phyloP scores from a whole-genome alignment of 148 eudicot species.

The Diospyros lotus region DNA sequence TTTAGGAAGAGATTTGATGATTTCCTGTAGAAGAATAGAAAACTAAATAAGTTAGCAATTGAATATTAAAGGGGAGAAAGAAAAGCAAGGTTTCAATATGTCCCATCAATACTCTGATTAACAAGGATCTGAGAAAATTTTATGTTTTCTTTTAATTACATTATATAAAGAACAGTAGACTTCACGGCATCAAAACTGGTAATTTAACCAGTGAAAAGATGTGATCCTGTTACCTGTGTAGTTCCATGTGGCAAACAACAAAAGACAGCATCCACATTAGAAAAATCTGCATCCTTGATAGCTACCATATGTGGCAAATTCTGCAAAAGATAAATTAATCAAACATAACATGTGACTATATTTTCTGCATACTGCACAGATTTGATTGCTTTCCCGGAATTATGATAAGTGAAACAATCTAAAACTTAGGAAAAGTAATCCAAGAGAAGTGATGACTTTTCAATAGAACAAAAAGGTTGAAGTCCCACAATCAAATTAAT shows the following conservation, averaged over 20 bases:
- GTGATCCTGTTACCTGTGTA: conserved; percentile 57
- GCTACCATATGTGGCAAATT: conserved; percentile 82
- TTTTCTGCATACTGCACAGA: background rate
- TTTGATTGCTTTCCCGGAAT: background rate
- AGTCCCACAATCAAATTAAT: background rate
- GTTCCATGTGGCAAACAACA: conserved; percentile 99
- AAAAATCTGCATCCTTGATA: conserved; percentile 84
- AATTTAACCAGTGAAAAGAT: background rate
- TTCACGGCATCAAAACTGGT: background rate
- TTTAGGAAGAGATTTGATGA: conserved; percentile 71
- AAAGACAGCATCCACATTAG: conserved; percentile 87
- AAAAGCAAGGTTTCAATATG: background rate
- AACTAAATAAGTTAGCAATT: background rate
- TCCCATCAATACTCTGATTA: background rate
- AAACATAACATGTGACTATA: background rate
- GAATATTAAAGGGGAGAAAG: background rate
- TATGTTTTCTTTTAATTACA: background rate
- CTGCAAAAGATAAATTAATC: conserved; percentile 28
- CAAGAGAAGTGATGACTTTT: too few relatives aligned
- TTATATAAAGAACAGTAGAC: background rate
- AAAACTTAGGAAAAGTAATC: background rate
- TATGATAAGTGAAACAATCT: background rate
- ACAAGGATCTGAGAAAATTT: background rate
- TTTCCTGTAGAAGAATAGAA: conserved; percentile 52
- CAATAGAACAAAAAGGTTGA: background rate